These are phyloP conservation scores for Aureobasidium sp. DNA, from an alignment of 2,329 filamentous ascomycete species.

Conservation along the genomic window DNA sequence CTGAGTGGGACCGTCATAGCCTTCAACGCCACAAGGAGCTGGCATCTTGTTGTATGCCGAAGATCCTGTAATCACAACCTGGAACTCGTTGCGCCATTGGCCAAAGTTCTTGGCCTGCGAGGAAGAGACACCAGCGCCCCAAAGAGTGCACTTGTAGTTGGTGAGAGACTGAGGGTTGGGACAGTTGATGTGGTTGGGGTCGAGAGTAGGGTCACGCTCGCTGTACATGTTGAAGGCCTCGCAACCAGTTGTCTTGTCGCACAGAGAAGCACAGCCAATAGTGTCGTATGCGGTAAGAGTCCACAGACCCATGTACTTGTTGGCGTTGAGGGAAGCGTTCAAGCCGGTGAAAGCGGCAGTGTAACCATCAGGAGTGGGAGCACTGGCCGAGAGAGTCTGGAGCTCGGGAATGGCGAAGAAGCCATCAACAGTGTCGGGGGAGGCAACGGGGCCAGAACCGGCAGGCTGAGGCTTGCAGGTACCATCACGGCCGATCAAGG, in stretches of 20 bases:
- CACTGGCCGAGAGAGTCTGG: conserved; percentile 21
- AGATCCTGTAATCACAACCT: conserved; percentile 37
- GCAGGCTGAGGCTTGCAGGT: conserved; percentile 19
- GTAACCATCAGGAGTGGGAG: conserved; percentile 26
- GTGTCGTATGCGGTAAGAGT: conserved; percentile 28
- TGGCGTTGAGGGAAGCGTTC: conserved; percentile 17
- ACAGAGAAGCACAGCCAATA: conserved; percentile 24
- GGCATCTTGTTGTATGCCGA: conserved; percentile 31
- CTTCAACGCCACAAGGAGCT: conserved; percentile 17
- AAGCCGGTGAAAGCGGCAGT: conserved; percentile 23
- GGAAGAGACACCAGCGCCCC: conserved; percentile 26
- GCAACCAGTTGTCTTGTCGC: conserved; percentile 26
- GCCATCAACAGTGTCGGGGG: conserved; percentile 29
- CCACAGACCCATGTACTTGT: conserved; percentile 26
- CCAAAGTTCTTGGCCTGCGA: conserved; percentile 30
- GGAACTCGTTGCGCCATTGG: conserved; percentile 29
- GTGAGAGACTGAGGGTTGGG: conserved; percentile 29
- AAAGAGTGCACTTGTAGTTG: conserved; percentile 31
- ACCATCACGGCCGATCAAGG: conserved; percentile 15
- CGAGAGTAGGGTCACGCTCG: conserved; percentile 31
- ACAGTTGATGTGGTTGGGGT: conserved; percentile 27
- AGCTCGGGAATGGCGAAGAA: conserved; percentile 23
- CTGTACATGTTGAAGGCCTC: conserved; percentile 32
- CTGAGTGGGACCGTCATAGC: conserved; percentile 23
- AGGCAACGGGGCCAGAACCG: conserved; percentile 20